These are phyloP conservation scores for Penicillium frequentans DNA, from an alignment of 2,329 filamentous ascomycete species.

Conservation along the genomic window DNA sequence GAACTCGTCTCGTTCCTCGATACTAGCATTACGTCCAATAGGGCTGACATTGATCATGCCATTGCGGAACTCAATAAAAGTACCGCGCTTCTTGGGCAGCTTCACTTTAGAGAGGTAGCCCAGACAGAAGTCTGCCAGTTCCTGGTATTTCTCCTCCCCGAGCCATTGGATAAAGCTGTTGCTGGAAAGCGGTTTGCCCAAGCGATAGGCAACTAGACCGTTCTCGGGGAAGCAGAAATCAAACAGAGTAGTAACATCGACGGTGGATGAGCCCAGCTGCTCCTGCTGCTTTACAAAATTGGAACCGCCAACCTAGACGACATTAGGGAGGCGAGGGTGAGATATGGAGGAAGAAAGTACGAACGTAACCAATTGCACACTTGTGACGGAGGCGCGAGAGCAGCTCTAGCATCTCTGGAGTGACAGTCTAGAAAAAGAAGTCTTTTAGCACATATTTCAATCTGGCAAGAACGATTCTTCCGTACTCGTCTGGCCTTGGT, in stretches of 20 bases:
- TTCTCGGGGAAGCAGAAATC: conserved; percentile 99
- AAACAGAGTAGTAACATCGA: conserved; percentile 79
- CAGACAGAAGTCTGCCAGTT: conserved; percentile 59
- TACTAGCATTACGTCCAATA: conserved; percentile 76
- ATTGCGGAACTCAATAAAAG: conserved; percentile 67
- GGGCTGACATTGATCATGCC: conserved; percentile 67
- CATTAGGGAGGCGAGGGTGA: conserved; percentile 15
- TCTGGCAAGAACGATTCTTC: neutral
- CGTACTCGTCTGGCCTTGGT: conserved; percentile 76
- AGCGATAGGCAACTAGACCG: conserved; percentile 84
- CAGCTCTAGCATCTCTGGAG: conserved; percentile 78
- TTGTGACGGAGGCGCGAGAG: conserved; percentile 74
- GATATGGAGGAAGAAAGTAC: conserved; percentile 7
- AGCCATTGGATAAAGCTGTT: conserved; percentile 91
- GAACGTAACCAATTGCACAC: conserved; percentile 34
- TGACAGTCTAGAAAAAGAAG: conserved; percentile 56
- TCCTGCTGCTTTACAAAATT: conserved; percentile 94
- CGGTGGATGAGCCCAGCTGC: conserved; percentile 72
- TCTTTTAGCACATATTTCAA: conserved; percentile 2
- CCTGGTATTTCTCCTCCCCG: conserved; percentile 74
- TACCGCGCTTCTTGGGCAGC: conserved; percentile 63
- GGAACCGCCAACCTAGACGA: conserved; percentile 70
- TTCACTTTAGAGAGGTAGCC: conserved; percentile 63
- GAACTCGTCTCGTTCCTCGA: conserved; percentile 77
- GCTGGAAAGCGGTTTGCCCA: conserved; percentile 72